These are phyloP conservation scores for Wallacemonas collosoma DNA, from an alignment of 208 protist genomes.

Conservation along the genomic window DNA sequence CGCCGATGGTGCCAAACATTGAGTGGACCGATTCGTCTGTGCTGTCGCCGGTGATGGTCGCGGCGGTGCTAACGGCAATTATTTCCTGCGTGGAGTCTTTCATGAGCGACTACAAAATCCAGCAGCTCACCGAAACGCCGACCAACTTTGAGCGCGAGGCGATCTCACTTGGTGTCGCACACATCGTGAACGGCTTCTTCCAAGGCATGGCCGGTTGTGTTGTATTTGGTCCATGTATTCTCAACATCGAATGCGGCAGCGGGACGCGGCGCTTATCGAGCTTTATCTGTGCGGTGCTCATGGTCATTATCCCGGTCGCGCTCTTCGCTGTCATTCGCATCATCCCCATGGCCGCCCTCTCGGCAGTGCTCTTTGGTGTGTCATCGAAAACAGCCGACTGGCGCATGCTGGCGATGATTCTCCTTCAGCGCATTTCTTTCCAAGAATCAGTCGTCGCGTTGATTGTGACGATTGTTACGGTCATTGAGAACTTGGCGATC, in stretches of 20 bases:
- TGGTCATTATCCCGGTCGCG: conserved; percentile 49
- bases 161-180: conserved; percentile 39
- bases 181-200: conserved; percentile 66
- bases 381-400: conserved; percentile 59
- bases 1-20: conserved; percentile 41
- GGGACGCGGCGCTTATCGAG: conserved; percentile 45
- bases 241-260: conserved; percentile 56
- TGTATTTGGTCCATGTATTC: conserved; percentile 50
- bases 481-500: conserved; percentile 51
- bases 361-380: conserved; percentile 50
- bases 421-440: conserved; percentile 55
- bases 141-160: conserved; percentile 63
- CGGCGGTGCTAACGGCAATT: conserved; percentile 43
- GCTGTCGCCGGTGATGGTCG: conserved; percentile 48
- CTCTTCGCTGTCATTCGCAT: conserved; percentile 51
- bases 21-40: conserved; percentile 28
- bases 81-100: conserved; percentile 55
- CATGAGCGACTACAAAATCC: conserved; percentile 56
- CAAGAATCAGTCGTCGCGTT: conserved; percentile 57
- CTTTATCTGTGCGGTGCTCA: conserved; percentile 56
- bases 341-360: conserved; percentile 54
- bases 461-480: conserved; percentile 57
- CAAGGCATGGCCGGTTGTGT: conserved; percentile 55
- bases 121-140: conserved; percentile 54
- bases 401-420: conserved; percentile 61